Conservation (phyloP, 208 protist genomes). For the Acanthamoeba triangularis region DNA sequence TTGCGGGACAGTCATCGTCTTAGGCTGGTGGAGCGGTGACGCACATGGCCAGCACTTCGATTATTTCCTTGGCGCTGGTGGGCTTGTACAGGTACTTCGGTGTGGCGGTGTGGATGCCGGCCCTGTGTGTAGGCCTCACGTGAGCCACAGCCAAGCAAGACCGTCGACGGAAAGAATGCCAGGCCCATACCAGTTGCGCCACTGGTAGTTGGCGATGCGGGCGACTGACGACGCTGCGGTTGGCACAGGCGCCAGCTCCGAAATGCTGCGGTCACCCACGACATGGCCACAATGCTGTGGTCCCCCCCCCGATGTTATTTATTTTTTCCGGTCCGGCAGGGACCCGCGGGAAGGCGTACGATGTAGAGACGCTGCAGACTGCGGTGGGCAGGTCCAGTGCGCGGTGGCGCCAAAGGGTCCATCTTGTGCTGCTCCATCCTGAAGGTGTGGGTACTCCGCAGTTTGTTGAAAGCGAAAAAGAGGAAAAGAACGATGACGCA, state of each 20-base stretch:
- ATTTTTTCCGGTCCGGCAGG: background rate
- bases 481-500: too few species aligned
- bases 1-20: background rate
- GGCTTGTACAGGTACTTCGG: constrained; percentile 60
- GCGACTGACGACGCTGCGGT: background rate
- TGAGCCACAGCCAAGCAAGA: background rate
- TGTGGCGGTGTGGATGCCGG: constrained; percentile 15
- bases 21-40: background rate
- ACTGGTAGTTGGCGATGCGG: background rate
- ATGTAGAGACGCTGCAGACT: background rate
- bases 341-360: background rate
- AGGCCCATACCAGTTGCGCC: background rate
- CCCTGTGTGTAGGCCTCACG: background rate
- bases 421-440: too few species aligned
- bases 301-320: too few species aligned
- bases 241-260: too few species aligned
- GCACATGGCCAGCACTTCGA: constrained; percentile 17
- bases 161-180: background rate
- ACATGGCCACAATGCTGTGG: background rate
- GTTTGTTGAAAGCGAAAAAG: too few species aligned
- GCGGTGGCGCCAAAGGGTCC: too few species aligned
- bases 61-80: constrained; percentile 58
- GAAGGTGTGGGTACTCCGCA: too few species aligned
- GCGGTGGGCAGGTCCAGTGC: background rate
- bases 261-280: background rate